phyloP scores from a whole-genome alignment of 495 filamentous ascomycete genomes.

The Penicillium argentinense region DNA sequence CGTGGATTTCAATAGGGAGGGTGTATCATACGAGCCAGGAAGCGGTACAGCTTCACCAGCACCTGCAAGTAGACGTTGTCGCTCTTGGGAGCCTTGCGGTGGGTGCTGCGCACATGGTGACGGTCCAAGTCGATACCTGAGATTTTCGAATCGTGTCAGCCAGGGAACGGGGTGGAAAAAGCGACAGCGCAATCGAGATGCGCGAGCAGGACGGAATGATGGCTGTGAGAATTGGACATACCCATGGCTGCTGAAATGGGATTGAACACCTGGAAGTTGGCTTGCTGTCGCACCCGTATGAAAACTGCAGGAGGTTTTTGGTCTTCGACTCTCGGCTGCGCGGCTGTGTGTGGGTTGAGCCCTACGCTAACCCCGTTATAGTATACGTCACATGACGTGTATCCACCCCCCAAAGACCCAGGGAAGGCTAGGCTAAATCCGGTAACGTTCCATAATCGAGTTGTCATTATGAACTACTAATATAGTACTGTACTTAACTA shows the following conservation, averaged over 20 bases:
- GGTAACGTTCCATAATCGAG: too few species aligned
- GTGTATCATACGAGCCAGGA: conserved; percentile 83
- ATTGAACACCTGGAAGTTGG: conserved; percentile 46
- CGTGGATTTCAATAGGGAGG: too few species aligned
- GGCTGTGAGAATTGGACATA: conserved; percentile 29
- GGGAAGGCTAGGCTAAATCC: background rate
- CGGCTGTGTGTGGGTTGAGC: conserved; percentile 51
- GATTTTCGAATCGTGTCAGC: conserved; percentile 13
- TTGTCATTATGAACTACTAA: too few species aligned
- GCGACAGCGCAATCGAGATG: background rate
- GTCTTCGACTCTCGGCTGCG: conserved; percentile 45
- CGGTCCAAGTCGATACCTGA: conserved; percentile 68
- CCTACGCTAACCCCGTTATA: conserved; percentile 42
- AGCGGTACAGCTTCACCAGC: conserved; percentile 97
- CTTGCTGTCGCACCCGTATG: conserved; percentile 48
- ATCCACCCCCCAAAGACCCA: too few species aligned
- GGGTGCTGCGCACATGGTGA: conserved; percentile 83
- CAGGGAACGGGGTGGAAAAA: background rate
- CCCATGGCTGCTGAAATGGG: conserved; percentile 50
- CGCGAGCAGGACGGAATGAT: background rate
- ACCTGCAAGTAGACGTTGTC: conserved; percentile 98
- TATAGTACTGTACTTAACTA: too few species aligned
- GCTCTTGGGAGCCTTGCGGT: conserved; percentile 95
- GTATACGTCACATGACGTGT: conserved; percentile 5
- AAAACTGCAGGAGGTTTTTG: conserved; percentile 45